Evolutionary conservation across 495 filamentous ascomycete species (phyloP), one percentile per base, ranked within the genome.

Genomic region (Xylaria longipes): DNA sequence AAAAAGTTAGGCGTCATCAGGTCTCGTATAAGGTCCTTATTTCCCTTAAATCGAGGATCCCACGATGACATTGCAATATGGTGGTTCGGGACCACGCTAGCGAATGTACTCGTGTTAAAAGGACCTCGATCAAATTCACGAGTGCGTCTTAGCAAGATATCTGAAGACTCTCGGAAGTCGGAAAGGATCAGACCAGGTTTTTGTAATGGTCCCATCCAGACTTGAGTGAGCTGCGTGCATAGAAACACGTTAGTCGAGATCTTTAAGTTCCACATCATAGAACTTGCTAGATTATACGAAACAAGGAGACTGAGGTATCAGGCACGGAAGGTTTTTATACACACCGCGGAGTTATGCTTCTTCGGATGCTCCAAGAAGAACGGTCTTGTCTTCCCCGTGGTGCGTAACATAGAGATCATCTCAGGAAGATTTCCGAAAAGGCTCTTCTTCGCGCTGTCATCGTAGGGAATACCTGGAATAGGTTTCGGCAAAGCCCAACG

Each of bases 1-100:
- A 84, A 65, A 65, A 84, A 84, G 0, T 60, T 71, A 0, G 81
- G 79, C 11, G 78, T 74, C 83, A 85, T 85, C 29, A 82, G 61
- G 56, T 83, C 81, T 39, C 76, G 76, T 65, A 81, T 61, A 14
- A 84, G 75, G 17, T 77, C 73, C 39, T 76, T 75, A 54, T 83
- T 78, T 35, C 63, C 71, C 69, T 78, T 82, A 69, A 80, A 83
- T 27, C 71, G 75, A 0, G 74, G 57, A 45, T 80, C 77, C 12
- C 35, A 60, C 1, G 77, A 73, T 33, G 43, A 22, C 69, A 80
- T 75, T 33, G 66, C 56, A 54, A 80, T 79, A 61, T 81, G 78
- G 65, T 80, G 75, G 15, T 79, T 65, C 0, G 79, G 78, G 15
- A 80, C 48, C n/a, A 82, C 73, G 5, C 70, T 72, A 33, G 72